A percentile compares a stretch with the other conserved stretches of the same genome.
Evolutionary conservation across 805 yeast species (phyloP).

Genomic region (Hemisphaericaspora nanyangensis): DNA sequence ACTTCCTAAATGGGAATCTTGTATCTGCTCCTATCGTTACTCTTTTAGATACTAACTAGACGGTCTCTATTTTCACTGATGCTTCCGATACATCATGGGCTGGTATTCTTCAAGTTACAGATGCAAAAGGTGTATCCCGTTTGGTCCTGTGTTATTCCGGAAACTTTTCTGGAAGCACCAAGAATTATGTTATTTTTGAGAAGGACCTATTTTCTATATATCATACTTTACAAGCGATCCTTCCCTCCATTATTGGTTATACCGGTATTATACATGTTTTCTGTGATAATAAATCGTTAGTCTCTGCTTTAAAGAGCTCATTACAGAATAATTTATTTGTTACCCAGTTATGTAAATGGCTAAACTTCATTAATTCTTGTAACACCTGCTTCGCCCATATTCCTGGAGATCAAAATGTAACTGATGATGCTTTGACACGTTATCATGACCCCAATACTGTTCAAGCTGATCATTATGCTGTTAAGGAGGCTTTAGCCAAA

Average conservation of each 20-base stretch:
- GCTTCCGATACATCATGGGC: slow-evolving; percentile 2
- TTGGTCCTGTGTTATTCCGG: slow-evolving; percentile 3
- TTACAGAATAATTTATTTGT: background rate
- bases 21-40: background rate
- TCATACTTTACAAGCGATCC: background rate
- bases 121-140: background rate
- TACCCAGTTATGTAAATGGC: background rate
- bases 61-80: background rate
- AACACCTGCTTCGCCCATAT: background rate
- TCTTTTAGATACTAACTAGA: background rate
- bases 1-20: background rate
- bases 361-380: background rate
- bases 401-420: background rate
- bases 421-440: slow-evolving; percentile 1
- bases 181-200: background rate
- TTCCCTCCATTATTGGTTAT: background rate
- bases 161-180: background rate
- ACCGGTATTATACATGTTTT: background rate
- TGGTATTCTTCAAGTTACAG: slow-evolving; percentile 16
- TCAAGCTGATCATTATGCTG: background rate
- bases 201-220: slow-evolving; percentile 1
- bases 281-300: slow-evolving; percentile 2
- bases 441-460: background rate
- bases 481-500: background rate
- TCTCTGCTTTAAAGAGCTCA: background rate